Percentiles rank a stretch among this genome's conserved stretches.
Evolutionary conservation across 108 stramenopile species (phyloP).

Genomic region (Skeletonema marinoi): DNA sequence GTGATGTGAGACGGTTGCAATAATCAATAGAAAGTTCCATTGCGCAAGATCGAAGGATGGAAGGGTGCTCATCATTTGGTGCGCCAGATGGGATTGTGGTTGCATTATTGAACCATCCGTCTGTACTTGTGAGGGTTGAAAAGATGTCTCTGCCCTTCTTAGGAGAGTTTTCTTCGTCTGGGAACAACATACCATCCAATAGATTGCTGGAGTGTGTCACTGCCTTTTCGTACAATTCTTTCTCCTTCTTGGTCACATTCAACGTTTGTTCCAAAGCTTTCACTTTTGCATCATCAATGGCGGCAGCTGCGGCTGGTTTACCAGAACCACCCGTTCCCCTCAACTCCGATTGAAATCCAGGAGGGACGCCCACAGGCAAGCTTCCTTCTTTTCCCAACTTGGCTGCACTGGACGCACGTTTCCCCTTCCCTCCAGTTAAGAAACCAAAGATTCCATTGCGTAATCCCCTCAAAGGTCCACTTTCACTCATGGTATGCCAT

Average conservation of each 20-base stretch:
- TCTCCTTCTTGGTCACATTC: conserved; percentile 46
- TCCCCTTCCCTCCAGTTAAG: conserved; percentile 10
- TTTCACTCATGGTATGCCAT: conserved; percentile 70
- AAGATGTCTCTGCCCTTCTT: conserved; percentile 49
- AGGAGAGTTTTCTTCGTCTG: conserved; percentile 2
- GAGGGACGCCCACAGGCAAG: conserved; percentile 51
- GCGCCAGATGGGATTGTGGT: conserved; percentile 15
- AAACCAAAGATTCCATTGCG: conserved; percentile 57
- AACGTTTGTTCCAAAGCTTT: conserved; percentile 38
- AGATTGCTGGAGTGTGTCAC: conserved; percentile 44
- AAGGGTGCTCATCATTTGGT: conserved; percentile 33
- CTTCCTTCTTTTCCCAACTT: conserved; percentile 17
- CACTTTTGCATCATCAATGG: conserved; percentile 6
- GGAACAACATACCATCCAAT: conserved; percentile 64
- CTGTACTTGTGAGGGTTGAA: conserved; percentile 37
- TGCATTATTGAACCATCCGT: conserved; percentile 53
- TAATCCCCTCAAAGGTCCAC: conserved; percentile 48
- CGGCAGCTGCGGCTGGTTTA: not conserved
- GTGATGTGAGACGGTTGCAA: conserved; percentile 63
- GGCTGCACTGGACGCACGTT: not conserved
- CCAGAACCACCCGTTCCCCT: conserved; percentile 14
- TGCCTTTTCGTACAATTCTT: conserved; percentile 41
- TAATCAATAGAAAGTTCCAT: conserved; percentile 72
- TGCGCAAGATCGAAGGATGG: conserved; percentile 61
- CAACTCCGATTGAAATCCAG: conserved; percentile 36